Conservation (phyloP, 169 alveolate genomes). For the Hammondia hammondi region DNA sequence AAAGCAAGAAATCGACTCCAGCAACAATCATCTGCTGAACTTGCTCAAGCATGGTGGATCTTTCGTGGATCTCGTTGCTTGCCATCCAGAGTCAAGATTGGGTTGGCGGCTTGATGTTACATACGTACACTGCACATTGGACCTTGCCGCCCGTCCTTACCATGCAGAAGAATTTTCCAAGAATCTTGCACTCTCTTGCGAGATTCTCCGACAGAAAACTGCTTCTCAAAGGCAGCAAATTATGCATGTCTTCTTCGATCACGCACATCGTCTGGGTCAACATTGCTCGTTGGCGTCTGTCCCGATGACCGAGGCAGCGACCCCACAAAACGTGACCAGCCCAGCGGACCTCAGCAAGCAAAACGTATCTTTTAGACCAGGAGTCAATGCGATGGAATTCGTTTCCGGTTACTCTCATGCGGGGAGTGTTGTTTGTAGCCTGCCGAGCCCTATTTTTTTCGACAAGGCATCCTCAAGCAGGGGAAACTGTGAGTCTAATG, state of each 20-base stretch:
- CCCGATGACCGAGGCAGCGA: neutral
- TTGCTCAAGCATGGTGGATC: conserved; percentile 29
- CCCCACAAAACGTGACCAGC: too few relatives aligned
- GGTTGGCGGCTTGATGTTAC: neutral
- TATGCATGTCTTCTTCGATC: neutral
- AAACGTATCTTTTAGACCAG: neutral
- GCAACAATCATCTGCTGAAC: neutral
- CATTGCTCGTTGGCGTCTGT: neutral
- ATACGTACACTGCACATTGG: neutral
- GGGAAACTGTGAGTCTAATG: neutral
- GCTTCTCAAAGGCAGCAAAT: neutral
- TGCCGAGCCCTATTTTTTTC: neutral
- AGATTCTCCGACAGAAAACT: neutral
- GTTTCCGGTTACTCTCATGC: neutral
- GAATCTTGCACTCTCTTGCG: neutral
- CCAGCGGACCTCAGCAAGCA: too few relatives aligned
- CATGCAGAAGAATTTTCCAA: neutral
- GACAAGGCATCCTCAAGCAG: neutral
- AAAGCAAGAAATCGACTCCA: neutral
- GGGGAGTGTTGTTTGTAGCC: neutral
- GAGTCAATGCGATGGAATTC: neutral
- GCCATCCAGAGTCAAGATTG: neutral
- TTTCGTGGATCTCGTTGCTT: neutral
- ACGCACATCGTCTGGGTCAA: neutral
- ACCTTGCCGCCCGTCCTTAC: neutral